Evolutionary conservation across 768 basidiomycete species (phyloP), one percentile per base, ranked within the genome.

Genomic region (Brasilioporus rufonigricans): DNA sequence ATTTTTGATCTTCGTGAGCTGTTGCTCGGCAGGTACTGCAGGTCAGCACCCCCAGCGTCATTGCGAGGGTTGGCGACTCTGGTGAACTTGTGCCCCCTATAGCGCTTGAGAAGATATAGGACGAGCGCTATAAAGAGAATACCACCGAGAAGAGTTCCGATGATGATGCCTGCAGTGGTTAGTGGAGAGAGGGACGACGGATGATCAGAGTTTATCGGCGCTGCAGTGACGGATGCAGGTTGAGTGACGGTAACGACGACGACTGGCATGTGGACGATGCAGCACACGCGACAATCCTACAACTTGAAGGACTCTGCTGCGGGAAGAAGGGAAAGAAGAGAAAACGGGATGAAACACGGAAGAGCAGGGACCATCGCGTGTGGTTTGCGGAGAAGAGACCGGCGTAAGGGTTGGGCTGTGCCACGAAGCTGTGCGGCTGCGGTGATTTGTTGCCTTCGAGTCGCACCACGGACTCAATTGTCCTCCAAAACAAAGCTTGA

Each of bases 111-210:
- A 26, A 70, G 52, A 36, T 48, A 61, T 1, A 64, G 10, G 26
- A 52, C 24, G 38, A 62, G 55, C 3, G 3, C 27, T 16, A 58
- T 51, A 18, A 71, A 19, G 11, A 64, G 19, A 29, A 44, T 29
- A 33, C 44, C 44, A 1, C 52, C 70, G 3, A 64, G 16, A 10
- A 66, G 43, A 31, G 26, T 14, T 9, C 61, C 68, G 11, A 71
- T 21, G 21, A 61, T 39, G 45, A 71, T 68, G 35, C 57, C 64
- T 12, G 60, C 62, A 16, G 67, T 45, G 14, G 44, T 21, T 2
- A 35, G 43, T 0, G 62, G 2, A 23, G 65, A 53, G 16, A 66
- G 38, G 10, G 59, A 40, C 7, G 57, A 26, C 16, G 52, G 3
- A 18, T 14, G 2, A 21, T 7, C 2, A 5, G 49, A 16, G 18